Evolutionary conservation across 2,329 filamentous ascomycete genomes (phyloP).

Genomic region (Diaporthe batatas): DNA sequence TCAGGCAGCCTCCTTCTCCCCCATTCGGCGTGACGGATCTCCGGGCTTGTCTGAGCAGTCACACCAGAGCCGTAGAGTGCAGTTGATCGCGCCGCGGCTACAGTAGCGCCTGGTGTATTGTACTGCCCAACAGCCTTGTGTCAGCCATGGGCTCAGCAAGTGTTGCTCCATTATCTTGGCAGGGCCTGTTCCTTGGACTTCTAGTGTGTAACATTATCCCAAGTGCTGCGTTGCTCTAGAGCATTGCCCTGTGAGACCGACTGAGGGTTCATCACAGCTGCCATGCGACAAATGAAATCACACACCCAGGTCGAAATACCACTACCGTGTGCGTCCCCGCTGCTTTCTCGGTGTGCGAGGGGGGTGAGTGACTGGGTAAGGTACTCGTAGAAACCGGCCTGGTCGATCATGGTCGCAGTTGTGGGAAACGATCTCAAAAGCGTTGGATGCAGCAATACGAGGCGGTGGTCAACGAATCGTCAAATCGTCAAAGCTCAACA

Average conservation of each 20-base stretch:
- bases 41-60: neutral
- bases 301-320: slow-evolving; percentile 29
- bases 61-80: neutral
- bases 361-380: slow-evolving; percentile 32
- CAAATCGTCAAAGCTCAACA: neutral
- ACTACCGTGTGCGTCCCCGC: neutral
- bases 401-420: slow-evolving; percentile 26
- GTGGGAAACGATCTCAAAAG: neutral
- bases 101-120: slow-evolving; percentile 33
- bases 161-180: neutral
- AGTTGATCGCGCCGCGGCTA: slow-evolving; percentile 22
- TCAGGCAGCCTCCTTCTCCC: slow-evolving; percentile 23
- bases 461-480: neutral
- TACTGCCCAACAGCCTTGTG: slow-evolving; percentile 1
- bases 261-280: neutral
- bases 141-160: neutral
- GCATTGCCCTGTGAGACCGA: neutral
- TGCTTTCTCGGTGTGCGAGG: slow-evolving; percentile 1
- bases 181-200: neutral
- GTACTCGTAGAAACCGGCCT: slow-evolving; percentile 16
- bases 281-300: neutral
- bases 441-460: neutral
- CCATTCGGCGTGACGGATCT: slow-evolving; percentile 30
- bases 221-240: neutral
- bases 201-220: neutral